Evolutionary conservation across 768 basidiomycete genomes (phyloP), one percentile per base, ranked within the genome.

Genomic region (Amanita fuliginea): DNA sequence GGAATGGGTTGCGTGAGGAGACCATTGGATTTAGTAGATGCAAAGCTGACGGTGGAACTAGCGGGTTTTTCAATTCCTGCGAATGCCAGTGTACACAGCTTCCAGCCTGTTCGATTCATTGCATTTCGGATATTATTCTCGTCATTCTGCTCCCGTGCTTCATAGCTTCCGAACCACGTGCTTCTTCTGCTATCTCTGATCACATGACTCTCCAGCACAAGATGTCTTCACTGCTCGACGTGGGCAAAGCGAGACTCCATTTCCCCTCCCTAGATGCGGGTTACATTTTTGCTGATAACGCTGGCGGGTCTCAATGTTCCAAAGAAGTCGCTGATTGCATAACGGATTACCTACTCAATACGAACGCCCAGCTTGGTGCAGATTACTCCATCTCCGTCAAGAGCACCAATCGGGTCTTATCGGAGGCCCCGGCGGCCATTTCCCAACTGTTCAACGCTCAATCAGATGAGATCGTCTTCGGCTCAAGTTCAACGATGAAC

Each of bases 361-460:
- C 81, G 6, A 89, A 89, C 57, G 83, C 77, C 0, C 86, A 88
- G 60, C 73, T 84, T 14, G 80, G 82, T 19, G 85, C 83, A 6
- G 76, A 79, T 49, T 88, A 88, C 58, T 71, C 76, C 7, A 67
- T 81, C 19, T 77, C 81, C 2, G 67, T 67, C 6, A 54, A 64
- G 46, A 76, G 75, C 58, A 81, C 28, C 28, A 28, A 57, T 28
- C 66, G 72, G 26, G 74, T 81, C 3, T 64, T 77, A 34, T 61
- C 57, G 0, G 71, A 75, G 7, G 83, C 76, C 0, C 69, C 76
- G 1, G 63, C 64, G 19, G 71, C 75, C 9, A 77, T 77, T 9
- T 71, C 71, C 2, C 70, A 74, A 57, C 64, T 89, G 10, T 76
- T 88, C 64, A 82, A 84, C 55, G 83, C 84, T 0, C 62, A 56